Evolutionary conservation across 2,329 filamentous ascomycete species (phyloP).

Genomic region (Fonsecaea nubica): DNA sequence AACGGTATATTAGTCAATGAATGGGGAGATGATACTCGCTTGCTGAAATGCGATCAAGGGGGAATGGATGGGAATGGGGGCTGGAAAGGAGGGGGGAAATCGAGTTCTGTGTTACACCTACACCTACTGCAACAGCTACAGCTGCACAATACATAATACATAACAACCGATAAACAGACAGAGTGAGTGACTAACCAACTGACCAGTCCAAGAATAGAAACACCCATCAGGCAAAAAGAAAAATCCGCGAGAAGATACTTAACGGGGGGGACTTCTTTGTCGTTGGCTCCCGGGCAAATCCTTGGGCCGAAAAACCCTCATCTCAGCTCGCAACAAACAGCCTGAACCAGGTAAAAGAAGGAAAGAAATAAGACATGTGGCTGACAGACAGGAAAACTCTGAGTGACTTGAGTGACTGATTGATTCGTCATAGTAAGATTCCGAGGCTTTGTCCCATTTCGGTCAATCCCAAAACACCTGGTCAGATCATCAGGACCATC

Average conservation of each 20-base stretch:
- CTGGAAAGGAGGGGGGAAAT: too few relatives aligned
- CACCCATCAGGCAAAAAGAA: not conserved
- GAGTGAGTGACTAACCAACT: too few relatives aligned
- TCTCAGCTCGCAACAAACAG: not conserved
- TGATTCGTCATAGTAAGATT: conserved; percentile 5
- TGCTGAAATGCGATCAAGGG: too few relatives aligned
- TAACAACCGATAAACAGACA: too few relatives aligned
- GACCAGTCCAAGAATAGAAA: conserved; percentile 1
- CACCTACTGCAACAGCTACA: too few relatives aligned
- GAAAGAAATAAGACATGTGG: too few relatives aligned
- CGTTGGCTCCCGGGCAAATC: not conserved
- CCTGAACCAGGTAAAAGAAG: not conserved
- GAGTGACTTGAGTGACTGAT: not conserved
- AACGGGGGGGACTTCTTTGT: too few relatives aligned
- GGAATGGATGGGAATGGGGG: too few relatives aligned
- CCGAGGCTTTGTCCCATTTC: not conserved
- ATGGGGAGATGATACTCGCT: too few relatives aligned
- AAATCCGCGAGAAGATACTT: not conserved
- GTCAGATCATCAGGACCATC: not conserved
- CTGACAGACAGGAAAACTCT: not conserved
- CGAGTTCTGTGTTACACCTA: too few relatives aligned
- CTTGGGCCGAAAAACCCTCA: not conserved
- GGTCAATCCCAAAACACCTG: not conserved
- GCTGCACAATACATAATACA: too few relatives aligned
- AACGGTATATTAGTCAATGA: too few relatives aligned